Evolutionary conservation across 148 eudicot species (phyloP).

Genomic region (Arbutus unedo): DNA sequence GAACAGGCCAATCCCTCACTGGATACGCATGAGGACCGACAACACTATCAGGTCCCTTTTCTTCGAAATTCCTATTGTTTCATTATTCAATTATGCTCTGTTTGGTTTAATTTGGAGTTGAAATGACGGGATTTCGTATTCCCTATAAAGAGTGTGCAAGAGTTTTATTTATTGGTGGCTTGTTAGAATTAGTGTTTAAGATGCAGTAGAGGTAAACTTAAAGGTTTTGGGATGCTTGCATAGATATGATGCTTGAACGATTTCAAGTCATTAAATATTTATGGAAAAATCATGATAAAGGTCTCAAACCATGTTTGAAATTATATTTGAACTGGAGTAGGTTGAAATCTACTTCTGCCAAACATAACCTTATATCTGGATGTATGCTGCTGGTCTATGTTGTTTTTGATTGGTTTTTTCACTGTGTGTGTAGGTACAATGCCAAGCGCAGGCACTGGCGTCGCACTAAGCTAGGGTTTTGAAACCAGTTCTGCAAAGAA

Average conservation of each 20-base stretch:
- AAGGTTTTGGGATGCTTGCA: background rate
- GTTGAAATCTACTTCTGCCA: background rate
- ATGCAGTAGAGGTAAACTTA: background rate
- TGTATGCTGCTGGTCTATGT: background rate
- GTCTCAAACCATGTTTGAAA: background rate
- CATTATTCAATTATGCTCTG: background rate
- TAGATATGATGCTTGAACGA: background rate
- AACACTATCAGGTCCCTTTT: conserved; percentile 37
- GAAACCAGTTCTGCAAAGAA: background rate
- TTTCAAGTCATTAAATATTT: background rate
- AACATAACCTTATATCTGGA: background rate
- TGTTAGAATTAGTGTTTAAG: background rate
- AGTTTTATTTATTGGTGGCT: background rate
- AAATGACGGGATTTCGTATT: background rate
- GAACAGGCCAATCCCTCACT: conserved; percentile 24
- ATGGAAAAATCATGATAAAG: background rate
- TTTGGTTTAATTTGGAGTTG: background rate
- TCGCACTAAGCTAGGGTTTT: conserved; percentile 26
- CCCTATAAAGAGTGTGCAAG: no score
- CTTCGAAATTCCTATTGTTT: background rate
- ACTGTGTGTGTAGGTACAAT: conserved; percentile 15
- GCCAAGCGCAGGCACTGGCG: conserved; percentile 31
- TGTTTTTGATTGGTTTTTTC: background rate
- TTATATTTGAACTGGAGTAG: background rate
- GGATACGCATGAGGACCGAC: conserved; percentile 50